These are phyloP conservation scores for Phytophthora pistaciae DNA, from an alignment of 352 stramenopile species.

Conservation along the genomic window DNA sequence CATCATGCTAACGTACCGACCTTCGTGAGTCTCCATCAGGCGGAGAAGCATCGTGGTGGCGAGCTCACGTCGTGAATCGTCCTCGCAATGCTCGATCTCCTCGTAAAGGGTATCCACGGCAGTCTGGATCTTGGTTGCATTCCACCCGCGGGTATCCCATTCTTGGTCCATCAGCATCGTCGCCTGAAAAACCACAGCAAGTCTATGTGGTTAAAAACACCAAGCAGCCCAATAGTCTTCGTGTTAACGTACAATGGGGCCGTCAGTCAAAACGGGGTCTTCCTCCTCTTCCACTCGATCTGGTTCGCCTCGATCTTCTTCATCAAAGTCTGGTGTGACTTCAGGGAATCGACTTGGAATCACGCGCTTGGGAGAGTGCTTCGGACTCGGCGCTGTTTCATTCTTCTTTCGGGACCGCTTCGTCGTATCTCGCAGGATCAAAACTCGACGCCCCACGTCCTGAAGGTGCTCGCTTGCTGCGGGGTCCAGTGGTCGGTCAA, in stretches of 20 bases:
- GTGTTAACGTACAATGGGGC: slow-evolving; percentile 59
- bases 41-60: slow-evolving; percentile 77
- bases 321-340: slow-evolving; percentile 26
- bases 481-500: slow-evolving; percentile 54
- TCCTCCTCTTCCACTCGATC: slow-evolving; percentile 33
- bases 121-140: slow-evolving; percentile 60
- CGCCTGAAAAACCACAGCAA: no score
- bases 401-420: slow-evolving; percentile 44
- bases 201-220: no score
- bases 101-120: slow-evolving; percentile 77
- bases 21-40: slow-evolving; percentile 73
- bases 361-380: slow-evolving; percentile 50
- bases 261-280: slow-evolving; percentile 42
- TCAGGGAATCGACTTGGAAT: slow-evolving; percentile 65
- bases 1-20: slow-evolving; percentile 35
- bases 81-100: slow-evolving; percentile 60
- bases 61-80: slow-evolving; percentile 54
- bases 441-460: slow-evolving; percentile 64
- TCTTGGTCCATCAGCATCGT: slow-evolving; percentile 84
- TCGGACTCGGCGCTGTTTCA: slow-evolving; percentile 13
- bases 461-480: slow-evolving; percentile 56
- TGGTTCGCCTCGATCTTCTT: slow-evolving; percentile 37
- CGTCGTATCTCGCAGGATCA: slow-evolving; percentile 61
- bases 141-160: slow-evolving; percentile 83
- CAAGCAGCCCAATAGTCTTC: not conserved